Percentiles rank a stretch among this genome's conserved stretches.
Conservation (phyloP, 306 rosid species). For the Crataegus laevigata region DNA sequence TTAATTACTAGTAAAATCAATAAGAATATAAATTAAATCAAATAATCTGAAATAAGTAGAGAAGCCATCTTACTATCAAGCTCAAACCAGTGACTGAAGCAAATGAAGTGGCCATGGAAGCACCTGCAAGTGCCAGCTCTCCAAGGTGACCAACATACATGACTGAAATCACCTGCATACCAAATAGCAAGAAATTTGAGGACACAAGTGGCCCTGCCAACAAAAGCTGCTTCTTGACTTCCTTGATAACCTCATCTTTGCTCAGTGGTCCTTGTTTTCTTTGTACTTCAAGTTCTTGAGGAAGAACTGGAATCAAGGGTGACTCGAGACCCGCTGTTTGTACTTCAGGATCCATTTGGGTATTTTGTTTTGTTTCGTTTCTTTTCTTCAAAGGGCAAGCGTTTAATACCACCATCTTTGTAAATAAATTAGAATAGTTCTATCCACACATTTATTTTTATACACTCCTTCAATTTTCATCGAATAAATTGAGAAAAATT, state of each 20-base stretch:
- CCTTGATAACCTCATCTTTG: constrained; percentile 6
- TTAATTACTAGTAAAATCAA: neutral
- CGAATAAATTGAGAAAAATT: no score
- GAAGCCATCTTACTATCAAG: constrained; percentile 20
- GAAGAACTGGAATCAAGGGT: constrained; percentile 12
- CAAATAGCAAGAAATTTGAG: constrained; percentile 17
- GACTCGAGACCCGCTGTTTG: constrained; percentile 9
- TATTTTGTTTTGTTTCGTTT: neutral
- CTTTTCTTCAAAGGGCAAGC: neutral
- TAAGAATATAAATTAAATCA: neutral
- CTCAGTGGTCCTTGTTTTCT: neutral
- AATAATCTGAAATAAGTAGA: neutral
- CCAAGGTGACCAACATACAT: constrained; percentile 45
- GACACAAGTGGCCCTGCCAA: constrained; percentile 30
- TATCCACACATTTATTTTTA: no score
- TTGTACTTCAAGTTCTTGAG: neutral
- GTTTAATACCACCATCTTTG: neutral
- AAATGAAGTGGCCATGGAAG: constrained; percentile 41
- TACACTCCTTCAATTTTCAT: no score
- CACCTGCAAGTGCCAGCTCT: constrained; percentile 34
- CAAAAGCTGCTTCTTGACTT: constrained; percentile 24
- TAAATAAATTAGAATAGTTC: neutral
- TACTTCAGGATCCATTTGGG: constrained; percentile 5
- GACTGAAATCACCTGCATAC: constrained; percentile 31
- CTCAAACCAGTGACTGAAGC: constrained; percentile 37